Evolutionary conservation across 345 rosid genomes (phyloP).

Genomic region (Populus ilicifolia): DNA sequence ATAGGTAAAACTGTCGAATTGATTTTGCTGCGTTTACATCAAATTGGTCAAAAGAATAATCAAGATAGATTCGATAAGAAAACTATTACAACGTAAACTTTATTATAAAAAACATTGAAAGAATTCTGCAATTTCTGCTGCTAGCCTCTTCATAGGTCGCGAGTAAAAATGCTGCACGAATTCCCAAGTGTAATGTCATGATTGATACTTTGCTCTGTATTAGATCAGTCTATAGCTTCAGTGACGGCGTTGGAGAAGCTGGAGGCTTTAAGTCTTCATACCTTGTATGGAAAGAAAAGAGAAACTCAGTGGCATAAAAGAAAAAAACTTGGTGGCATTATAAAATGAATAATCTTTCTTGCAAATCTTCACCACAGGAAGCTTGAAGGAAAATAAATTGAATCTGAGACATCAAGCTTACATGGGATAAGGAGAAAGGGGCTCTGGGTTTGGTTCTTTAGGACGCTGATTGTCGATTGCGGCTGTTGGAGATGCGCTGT

Average conservation of each 20-base stretch:
- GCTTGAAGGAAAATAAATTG: not conserved
- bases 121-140: conserved; percentile 5
- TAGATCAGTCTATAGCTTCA: not conserved
- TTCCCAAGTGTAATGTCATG: not conserved
- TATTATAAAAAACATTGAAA: not conserved
- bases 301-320: not conserved
- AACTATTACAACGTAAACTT: not conserved
- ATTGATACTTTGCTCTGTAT: not conserved
- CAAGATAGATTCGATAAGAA: not conserved
- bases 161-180: not conserved
- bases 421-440: conserved; percentile 66
- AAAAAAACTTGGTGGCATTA: not conserved
- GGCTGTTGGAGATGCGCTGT: conserved; percentile 24
- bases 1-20: not conserved
- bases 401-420: conserved; percentile 26
- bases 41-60: not conserved
- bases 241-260: conserved; percentile 18
- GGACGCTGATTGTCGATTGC: conserved; percentile 15
- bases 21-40: not conserved
- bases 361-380: not conserved
- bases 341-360: not conserved
- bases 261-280: conserved; percentile 34
- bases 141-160: conserved; percentile 12
- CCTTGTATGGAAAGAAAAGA: conserved; percentile 11
- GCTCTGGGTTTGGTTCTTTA: conserved; percentile 30